Base-by-base conservation (phyloP, 2,329 filamentous ascomycete genomes). In the Ophiostoma sp. region DNA sequence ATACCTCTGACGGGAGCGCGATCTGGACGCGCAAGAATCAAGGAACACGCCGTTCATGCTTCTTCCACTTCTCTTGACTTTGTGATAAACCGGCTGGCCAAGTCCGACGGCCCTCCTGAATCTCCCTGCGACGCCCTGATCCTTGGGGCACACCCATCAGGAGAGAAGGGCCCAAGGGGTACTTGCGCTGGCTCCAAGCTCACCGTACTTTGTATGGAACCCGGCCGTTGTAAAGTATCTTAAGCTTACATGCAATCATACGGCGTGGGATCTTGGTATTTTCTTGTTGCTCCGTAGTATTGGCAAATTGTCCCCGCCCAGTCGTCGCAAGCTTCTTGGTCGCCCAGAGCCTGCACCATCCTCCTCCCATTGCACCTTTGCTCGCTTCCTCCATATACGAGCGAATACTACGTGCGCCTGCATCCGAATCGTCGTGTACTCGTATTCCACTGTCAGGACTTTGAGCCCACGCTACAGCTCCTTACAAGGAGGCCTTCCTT, bases 311-410 rank as follows among this genome's bases (percentile, higher is more conserved):
- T 60, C 55, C 38, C 55, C 55, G 27, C 55, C 27, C 55, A 60
- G 55, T 60, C 55, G 55, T 60, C 55, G 55, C 55, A 60, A 60
- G 55, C 55, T 38, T 47, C 55, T 60, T 60, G 27, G 27, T 16
- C 6, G 6, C 7, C 27, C 6, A 8, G n/a, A 49, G 5, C 14
- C 45, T 14, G 11, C 14, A 16, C 45, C 36, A 11, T 5, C 27
- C 18, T 58, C 9, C 18, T 49, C 45, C 12, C 16, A 3, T 58
- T 38, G 4, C 38, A 27, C 18, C 14, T 9, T 11, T 12, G 4
- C 52, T 58, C 52, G 52, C 52, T 58, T 58, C 3, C 27, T 27
- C 27, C 12, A 38, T 27, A 58, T 58, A 58, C 52, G 52, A 58
- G 52, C n/a, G 52, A 38, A 58, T 58, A 58, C 52, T 38, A 58